Percentiles rank a stretch among this genome's conserved stretches.
Conservation (phyloP, 306 rosid genomes). For the Prunus mira region DNA sequence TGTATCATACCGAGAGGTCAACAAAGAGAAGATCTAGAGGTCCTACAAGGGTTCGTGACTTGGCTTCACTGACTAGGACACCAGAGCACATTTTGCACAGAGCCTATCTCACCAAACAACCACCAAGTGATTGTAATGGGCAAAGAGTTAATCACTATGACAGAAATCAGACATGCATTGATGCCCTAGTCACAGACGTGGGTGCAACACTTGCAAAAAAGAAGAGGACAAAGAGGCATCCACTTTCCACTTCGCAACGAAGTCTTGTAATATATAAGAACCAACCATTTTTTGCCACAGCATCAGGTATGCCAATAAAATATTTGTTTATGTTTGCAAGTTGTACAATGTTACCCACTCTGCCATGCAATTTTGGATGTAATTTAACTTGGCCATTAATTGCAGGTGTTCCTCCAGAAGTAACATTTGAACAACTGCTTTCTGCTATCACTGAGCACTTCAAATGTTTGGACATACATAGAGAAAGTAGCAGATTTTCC, state of each 20-base stretch:
- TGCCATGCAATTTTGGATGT: neutral
- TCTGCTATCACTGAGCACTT: conserved; percentile 47
- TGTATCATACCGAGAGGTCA: conserved; percentile 17
- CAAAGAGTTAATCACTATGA: conserved; percentile 25
- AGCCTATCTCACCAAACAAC: conserved; percentile 25
- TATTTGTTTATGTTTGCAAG: neutral
- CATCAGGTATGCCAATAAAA: conserved; percentile 49
- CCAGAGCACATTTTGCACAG: conserved; percentile 21
- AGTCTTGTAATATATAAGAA: conserved; percentile 31
- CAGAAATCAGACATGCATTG: conserved; percentile 36
- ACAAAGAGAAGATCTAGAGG: conserved; percentile 53
- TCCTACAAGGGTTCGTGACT: conserved; percentile 33
- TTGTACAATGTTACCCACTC: neutral
- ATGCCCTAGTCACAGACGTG: conserved; percentile 36
- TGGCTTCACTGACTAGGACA: conserved; percentile 34
- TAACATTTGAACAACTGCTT: conserved; percentile 20
- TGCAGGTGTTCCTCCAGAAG: conserved; percentile 42
- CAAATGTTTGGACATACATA: conserved; percentile 50
- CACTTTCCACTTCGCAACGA: conserved; percentile 28
- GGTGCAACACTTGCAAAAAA: conserved; percentile 43
- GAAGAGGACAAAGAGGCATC: conserved; percentile 46
- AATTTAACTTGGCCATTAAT: conserved; percentile 11
- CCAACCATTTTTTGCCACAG: conserved; percentile 25
- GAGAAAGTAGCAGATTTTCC: conserved; percentile 41
- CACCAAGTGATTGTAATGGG: conserved; percentile 13